Conservation (phyloP, 2,329 filamentous ascomycete species). For the Talaromyces sp. region DNA sequence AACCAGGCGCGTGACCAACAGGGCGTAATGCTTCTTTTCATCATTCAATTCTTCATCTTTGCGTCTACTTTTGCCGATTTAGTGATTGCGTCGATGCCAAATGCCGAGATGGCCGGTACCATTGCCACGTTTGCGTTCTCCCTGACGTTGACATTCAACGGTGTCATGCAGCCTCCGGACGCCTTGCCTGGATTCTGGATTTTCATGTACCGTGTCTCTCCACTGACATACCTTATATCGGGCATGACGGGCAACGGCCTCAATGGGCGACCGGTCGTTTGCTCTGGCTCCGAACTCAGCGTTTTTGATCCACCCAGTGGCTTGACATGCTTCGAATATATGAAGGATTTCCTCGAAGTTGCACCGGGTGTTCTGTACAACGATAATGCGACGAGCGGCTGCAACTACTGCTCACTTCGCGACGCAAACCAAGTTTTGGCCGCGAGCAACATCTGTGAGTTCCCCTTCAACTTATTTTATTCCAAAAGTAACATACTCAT, state of each 20-base stretch:
- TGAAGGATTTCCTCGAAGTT: slow-evolving; percentile 46
- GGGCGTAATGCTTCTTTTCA: slow-evolving; percentile 64
- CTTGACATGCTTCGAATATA: slow-evolving; percentile 58
- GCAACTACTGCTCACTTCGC: slow-evolving; percentile 44
- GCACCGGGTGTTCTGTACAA: slow-evolving; percentile 48
- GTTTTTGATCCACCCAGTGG: slow-evolving; percentile 58
- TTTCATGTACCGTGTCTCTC: slow-evolving; percentile 68
- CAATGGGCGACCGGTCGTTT: slow-evolving; percentile 1
- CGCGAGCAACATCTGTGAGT: slow-evolving; percentile 37
- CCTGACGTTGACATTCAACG: slow-evolving; percentile 54
- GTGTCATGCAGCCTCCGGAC: slow-evolving; percentile 57
- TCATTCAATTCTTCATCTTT: slow-evolving; percentile 64
- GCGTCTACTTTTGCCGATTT: slow-evolving; percentile 69
- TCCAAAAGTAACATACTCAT: neutral
- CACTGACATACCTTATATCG: slow-evolving; percentile 58
- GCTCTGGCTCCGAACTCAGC: slow-evolving; percentile 7
- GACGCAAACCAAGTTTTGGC: slow-evolving; percentile 40
- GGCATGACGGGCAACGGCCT: slow-evolving; percentile 23
- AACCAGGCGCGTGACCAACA: slow-evolving; percentile 19
- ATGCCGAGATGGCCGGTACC: slow-evolving; percentile 63
- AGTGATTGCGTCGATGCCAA: slow-evolving; percentile 65
- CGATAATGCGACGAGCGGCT: slow-evolving; percentile 43
- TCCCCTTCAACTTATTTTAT: neutral
- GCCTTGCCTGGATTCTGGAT: slow-evolving; percentile 69
- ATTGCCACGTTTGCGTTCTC: slow-evolving; percentile 58